Conservation (phyloP, 2,329 filamentous ascomycete genomes). For the Aspergillus persii region DNA sequence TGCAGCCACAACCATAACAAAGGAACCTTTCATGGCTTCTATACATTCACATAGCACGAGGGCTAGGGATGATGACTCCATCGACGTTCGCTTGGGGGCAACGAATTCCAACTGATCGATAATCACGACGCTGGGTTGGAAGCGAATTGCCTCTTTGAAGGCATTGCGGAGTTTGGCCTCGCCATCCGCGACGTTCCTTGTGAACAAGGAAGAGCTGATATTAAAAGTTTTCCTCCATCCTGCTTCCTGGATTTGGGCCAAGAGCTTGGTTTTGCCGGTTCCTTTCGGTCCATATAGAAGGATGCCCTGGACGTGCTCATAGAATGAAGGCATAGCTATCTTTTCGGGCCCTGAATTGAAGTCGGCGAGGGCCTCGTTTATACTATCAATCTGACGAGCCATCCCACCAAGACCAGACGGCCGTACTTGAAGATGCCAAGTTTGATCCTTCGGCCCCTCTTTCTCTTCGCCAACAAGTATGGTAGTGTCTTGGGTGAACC, state of each 20-base stretch:
- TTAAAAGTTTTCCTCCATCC: constrained; percentile 69
- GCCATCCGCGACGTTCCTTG: constrained; percentile 39
- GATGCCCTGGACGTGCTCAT: constrained; percentile 55
- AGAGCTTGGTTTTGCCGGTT: constrained; percentile 77
- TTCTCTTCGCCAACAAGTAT: constrained; percentile 31
- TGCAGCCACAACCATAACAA: constrained; percentile 71
- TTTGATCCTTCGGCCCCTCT: constrained; percentile 11
- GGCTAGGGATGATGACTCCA: constrained; percentile 40
- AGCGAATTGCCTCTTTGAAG: constrained; percentile 66
- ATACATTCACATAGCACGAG: constrained; percentile 42
- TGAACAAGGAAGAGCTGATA: constrained; percentile 33
- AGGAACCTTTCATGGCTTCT: constrained; percentile 42
- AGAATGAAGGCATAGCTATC: constrained; percentile 41
- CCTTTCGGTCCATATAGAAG: constrained; percentile 79
- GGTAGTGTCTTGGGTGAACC: constrained; percentile 33
- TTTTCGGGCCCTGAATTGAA: constrained; percentile 45
- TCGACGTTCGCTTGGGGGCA: constrained; percentile 57
- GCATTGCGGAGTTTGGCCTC: constrained; percentile 61
- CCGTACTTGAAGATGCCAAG: constrained; percentile 30
- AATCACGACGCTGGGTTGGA: constrained; percentile 73
- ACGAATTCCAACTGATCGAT: constrained; percentile 76
- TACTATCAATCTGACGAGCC: constrained; percentile 57
- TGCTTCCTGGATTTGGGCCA: constrained; percentile 64
- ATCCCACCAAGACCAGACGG: constrained; percentile 65
- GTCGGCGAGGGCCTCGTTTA: constrained; percentile 65